Conservation (phyloP, 2,329 filamentous ascomycete species). For the Orbilia oligospora region DNA sequence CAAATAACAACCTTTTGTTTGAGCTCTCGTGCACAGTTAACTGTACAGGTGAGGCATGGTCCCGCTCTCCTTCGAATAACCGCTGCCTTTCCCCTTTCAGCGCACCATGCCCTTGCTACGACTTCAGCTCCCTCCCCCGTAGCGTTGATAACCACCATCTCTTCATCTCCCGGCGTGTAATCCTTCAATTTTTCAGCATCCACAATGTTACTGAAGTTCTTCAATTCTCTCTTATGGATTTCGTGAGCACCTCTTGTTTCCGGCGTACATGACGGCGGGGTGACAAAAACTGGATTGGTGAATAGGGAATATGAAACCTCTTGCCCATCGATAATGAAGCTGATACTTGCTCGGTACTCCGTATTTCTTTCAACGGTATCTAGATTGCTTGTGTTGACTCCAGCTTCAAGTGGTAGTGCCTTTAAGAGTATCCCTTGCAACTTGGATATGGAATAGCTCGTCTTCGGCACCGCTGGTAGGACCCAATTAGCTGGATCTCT, state of each 20-base stretch:
- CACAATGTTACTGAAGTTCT: constrained; percentile 4
- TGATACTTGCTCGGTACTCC: constrained; percentile 50
- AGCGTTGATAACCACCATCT: constrained; percentile 36
- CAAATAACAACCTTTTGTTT: constrained; percentile 29
- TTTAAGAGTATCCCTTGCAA: constrained; percentile 25
- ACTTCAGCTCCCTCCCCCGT: constrained; percentile 46
- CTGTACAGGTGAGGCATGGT: constrained; percentile 12
- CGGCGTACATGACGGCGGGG: constrained; percentile 27
- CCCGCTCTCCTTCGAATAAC: constrained; percentile 11
- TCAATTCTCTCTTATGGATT: constrained; percentile 32
- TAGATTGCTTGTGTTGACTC: constrained; percentile 29
- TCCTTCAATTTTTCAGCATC: constrained; percentile 35
- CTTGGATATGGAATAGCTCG: neutral
- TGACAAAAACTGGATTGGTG: constrained; percentile 51
- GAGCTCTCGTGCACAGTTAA: constrained; percentile 16
- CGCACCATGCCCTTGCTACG: constrained; percentile 50
- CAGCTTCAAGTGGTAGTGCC: constrained; percentile 39
- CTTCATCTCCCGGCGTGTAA: constrained; percentile 34
- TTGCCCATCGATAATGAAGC: constrained; percentile 36
- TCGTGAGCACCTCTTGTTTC: constrained; percentile 13
- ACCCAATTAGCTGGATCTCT: constrained; percentile 40
- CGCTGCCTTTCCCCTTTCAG: constrained; percentile 42
- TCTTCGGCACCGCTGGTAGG: constrained; percentile 5
- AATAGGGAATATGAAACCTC: constrained; percentile 37
- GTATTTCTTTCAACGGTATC: constrained; percentile 31